Base-by-base conservation (phyloP, 2,329 filamentous ascomycete genomes). In the Chaetomium sp. region DNA sequence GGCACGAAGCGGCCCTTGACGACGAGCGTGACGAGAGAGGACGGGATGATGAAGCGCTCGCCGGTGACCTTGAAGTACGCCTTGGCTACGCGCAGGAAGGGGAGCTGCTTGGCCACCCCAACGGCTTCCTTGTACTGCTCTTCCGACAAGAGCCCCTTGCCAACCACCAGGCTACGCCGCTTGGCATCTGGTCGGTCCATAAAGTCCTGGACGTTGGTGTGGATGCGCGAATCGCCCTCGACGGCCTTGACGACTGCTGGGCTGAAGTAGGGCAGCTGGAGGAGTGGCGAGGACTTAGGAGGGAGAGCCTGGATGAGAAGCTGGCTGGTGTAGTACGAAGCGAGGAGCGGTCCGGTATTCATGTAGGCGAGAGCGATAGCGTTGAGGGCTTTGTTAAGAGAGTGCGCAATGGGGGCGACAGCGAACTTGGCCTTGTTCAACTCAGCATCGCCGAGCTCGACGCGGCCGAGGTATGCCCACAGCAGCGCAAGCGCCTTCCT, bases 51-150 rank as follows among this genome's bases (percentile, higher is more conserved):
- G 70, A 87, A 88, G 62, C 88, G 89, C 74, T 99, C 95, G 68
- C 94, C 94, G 52, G 90, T 86, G 46, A 99, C 95, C 78, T 99
- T 99, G 84, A 99, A 99, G 74, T 96, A 99, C 6, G 91, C 89
- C 74, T 91, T 95, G 67, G 90, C 89, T 9, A 99, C 84, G 56
- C 88, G 82, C 54, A 99, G 79, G 61, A 84, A 82, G 1, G 94
- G 94, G 34, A 99, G 79, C 72, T 96, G 89, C 64, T 84, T 84
- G 34, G 91, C 91, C 35, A 96, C 87, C 47, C 74, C 73, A 58
- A 96, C 78, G 40, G 87, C 88, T 43, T 85, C 80, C 61, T 82
- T 76, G 72, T 96, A 96, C 70, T 96, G 84, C 58, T 81, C 72
- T 62, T 90, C 85, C 4, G 80, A 85, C 40, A 99, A 75, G 42